Conservation (phyloP, 2,329 filamentous ascomycete species). For the Hypomyces rosellus region DNA sequence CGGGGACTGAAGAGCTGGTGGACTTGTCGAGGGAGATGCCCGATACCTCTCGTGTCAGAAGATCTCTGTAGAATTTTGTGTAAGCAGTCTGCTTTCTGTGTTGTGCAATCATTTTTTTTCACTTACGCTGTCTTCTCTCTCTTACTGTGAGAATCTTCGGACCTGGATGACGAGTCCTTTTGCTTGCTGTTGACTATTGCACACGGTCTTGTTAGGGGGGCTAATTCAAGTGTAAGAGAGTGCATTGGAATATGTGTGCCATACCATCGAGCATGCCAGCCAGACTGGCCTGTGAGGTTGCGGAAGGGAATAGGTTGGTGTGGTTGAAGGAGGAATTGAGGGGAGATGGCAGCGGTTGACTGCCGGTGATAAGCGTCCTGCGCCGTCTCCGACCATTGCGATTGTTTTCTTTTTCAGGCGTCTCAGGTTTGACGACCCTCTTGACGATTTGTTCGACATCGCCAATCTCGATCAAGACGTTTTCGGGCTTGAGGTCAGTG, state of each 20-base stretch:
- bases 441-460: conserved; percentile 98
- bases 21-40: conserved; percentile 86
- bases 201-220: conserved; percentile 11
- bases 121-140: conserved; percentile 90
- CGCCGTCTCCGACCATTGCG: conserved; percentile 84
- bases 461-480: conserved; percentile 96
- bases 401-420: conserved; percentile 73
- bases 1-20: conserved; percentile 41
- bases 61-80: conserved; percentile 51
- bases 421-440: conserved; percentile 82
- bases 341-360: conserved; percentile 89
- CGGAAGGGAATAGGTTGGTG: conserved; percentile 60
- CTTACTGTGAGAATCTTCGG: conserved; percentile 67
- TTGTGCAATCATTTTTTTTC: background rate
- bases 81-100: background rate
- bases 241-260: background rate
- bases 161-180: conserved; percentile 45
- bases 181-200: conserved; percentile 28
- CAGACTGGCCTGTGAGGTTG: conserved; percentile 66
- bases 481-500: conserved; percentile 95
- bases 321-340: conserved; percentile 88
- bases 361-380: conserved; percentile 92
- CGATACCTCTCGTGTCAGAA: conserved; percentile 87
- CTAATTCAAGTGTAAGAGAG: background rate
- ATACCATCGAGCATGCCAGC: conserved; percentile 81